A percentile compares a stretch with the other conserved stretches of the same genome.
Evolutionary conservation across 2,329 filamentous ascomycete species (phyloP).

Genomic region (Pleurostoma richardsiae): DNA sequence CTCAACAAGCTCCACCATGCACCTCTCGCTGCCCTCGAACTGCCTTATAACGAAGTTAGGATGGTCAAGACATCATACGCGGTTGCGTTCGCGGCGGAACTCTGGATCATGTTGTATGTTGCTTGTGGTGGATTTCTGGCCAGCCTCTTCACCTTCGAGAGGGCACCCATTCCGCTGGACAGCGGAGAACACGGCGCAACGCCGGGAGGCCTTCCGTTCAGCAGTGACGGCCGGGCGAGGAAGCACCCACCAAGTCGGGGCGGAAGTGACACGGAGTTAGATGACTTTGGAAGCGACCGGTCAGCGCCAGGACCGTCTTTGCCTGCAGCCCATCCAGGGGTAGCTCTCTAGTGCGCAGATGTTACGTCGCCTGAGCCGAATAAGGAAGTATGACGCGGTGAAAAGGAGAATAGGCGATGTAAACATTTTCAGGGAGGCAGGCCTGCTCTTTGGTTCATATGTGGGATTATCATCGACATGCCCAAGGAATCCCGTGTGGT

Average conservation of each 20-base stretch:
- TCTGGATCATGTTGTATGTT: slow-evolving; percentile 39
- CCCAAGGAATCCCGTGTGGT: no score
- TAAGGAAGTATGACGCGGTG: no score
- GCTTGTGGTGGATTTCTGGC: slow-evolving; percentile 36
- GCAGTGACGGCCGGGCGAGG: slow-evolving; percentile 12
- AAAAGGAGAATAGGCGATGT: no score
- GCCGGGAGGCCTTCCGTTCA: slow-evolving; percentile 14
- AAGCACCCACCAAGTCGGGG: slow-evolving; percentile 6
- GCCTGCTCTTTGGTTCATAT: no score
- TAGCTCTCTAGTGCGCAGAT: no score
- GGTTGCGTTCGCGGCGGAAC: slow-evolving; percentile 38
- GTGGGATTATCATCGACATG: no score
- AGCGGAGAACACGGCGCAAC: slow-evolving; percentile 9
- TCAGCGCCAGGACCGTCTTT: no score
- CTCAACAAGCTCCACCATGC: slow-evolving; percentile 38
- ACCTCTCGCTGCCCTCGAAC: slow-evolving; percentile 29
- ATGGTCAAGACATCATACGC: slow-evolving; percentile 36
- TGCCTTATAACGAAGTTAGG: slow-evolving; percentile 24
- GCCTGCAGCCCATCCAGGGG: no score
- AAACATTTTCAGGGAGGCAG: no score
- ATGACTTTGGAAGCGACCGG: slow-evolving; percentile 12
- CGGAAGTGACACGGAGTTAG: slow-evolving; percentile 20
- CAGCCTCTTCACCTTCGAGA: slow-evolving; percentile 39
- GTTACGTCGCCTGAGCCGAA: no score
- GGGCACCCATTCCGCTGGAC: slow-evolving; percentile 22